These are phyloP conservation scores for Trametes pubescens DNA, from an alignment of 1,284 basidiomycete species.

Conservation along the genomic window DNA sequence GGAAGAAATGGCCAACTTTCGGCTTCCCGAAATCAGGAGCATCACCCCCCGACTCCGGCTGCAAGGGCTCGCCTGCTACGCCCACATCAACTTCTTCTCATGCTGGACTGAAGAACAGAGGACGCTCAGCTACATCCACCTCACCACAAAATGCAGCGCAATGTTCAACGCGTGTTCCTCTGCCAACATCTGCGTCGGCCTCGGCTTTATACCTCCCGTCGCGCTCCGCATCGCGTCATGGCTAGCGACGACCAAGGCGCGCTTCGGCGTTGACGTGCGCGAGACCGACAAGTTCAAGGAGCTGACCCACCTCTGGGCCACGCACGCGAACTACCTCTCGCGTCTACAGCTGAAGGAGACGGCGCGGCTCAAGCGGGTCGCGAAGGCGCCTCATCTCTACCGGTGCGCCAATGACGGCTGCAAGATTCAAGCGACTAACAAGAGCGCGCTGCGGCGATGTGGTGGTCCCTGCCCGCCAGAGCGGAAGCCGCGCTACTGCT, in stretches of 20 bases:
- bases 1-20: background rate
- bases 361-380: background rate
- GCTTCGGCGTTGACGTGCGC: slow-evolving; percentile 10
- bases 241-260: slow-evolving; percentile 12
- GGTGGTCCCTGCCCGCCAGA: slow-evolving; percentile 14
- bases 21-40: slow-evolving; percentile 3
- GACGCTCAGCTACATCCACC: no score
- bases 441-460: slow-evolving; percentile 10
- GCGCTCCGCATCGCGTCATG: slow-evolving; percentile 13
- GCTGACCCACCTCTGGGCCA: background rate
- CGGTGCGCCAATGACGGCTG: slow-evolving; percentile 23
- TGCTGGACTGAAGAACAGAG: background rate
- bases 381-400: slow-evolving; percentile 10
- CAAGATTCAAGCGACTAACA: slow-evolving; percentile 16
- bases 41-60: slow-evolving; percentile 9
- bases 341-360: background rate
- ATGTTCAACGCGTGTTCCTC: background rate
- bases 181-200: slow-evolving; percentile 8
- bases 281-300: background rate
- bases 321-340: slow-evolving; percentile 3
- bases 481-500: slow-evolving; percentile 23
- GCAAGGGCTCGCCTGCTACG: slow-evolving; percentile 16
- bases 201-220: slow-evolving; percentile 8
- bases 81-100: slow-evolving; percentile 6
- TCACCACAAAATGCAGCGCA: no score